Evolutionary conservation across 768 basidiomycete species (phyloP), one percentile per base, ranked within the genome.

Genomic region (Floccularia luteovirens): DNA sequence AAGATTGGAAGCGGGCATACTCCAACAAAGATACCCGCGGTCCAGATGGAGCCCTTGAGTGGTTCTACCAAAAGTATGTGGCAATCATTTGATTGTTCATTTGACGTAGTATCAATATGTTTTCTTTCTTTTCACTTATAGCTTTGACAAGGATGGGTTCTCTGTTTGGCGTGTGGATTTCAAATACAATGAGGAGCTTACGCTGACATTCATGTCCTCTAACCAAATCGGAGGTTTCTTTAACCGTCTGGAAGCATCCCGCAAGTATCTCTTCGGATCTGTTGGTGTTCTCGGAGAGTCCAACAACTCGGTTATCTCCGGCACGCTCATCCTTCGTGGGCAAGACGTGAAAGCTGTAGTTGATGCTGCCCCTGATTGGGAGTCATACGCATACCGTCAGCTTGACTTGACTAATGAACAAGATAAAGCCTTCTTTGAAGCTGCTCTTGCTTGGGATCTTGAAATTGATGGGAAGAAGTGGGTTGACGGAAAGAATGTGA

Each of bases 1-100:
- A 94, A 62, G 91, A 97, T 65, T 96, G 90, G 91, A 97, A 97
- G 63, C 82, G 90, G 32, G 84, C 87, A 31, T 99, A 98, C 73
- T 96, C 92, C 54, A 98, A 97, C 83, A 82, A 84, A 61, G 92
- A 97, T n/a, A 97, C 93, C 27, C 81, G 87, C 40, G 90, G 87
- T 25, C 49, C 84, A 13, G 79, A 62, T 31, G 92, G 88, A 47
- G 62, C 90, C 37, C 53, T 99, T 27, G 90, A 96, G 61, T 98
- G 94, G 96, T 84, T 99, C 78, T 93, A 96, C 71, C 60, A 90
- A 62, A 82, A 96, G 90, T 93, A 51, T 42, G 85, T 67, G 3
- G 21, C n/a, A 14, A 21, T 30, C 20, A n/a, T n/a, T n/a, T n/a
- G n/a, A n/a, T n/a, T n/a, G n/a, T n/a, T n/a, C n/a, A n/a, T n/a